These are phyloP conservation scores for Hyphopichia pseudoburtonii DNA, from an alignment of 1,139 yeast genomes.

Conservation along the genomic window DNA sequence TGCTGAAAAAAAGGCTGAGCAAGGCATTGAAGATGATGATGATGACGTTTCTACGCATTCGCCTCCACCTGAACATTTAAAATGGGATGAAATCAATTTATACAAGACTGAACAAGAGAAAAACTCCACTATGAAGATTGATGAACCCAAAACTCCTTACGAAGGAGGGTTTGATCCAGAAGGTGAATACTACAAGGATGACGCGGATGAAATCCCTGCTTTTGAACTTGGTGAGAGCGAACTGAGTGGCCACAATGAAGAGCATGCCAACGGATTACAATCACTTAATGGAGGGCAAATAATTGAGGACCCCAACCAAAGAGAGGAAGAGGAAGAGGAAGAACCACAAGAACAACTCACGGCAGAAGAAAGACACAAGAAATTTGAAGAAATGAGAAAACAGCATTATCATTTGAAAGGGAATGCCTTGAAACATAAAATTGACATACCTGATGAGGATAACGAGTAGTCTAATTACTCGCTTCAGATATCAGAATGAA, in stretches of 20 bases:
- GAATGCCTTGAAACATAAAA: conserved; percentile 43
- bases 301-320: conserved; percentile 17
- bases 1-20: conserved; percentile 25
- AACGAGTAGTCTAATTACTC: no score
- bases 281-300: conserved; percentile 44
- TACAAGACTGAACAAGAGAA: conserved; percentile 68
- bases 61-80: conserved; percentile 36
- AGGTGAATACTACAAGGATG: conserved; percentile 76
- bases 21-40: conserved; percentile 9
- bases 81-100: conserved; percentile 76
- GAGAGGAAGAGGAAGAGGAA: conserved; percentile 30
- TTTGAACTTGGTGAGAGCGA: conserved; percentile 48
- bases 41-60: neutral
- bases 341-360: conserved; percentile 40
- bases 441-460: conserved; percentile 32
- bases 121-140: conserved; percentile 77
- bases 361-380: conserved; percentile 62
- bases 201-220: conserved; percentile 58
- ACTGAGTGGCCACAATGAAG: conserved; percentile 32
- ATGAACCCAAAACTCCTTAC: conserved; percentile 97
- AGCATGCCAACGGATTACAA: conserved; percentile 22
- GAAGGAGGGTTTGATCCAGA: conserved; percentile 89
- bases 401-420: conserved; percentile 76
- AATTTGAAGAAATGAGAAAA: conserved; percentile 75
- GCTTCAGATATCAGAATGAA: no score